Base-by-base conservation (phyloP, 345 rosid species). In the Eucalyptus pauciflora region DNA sequence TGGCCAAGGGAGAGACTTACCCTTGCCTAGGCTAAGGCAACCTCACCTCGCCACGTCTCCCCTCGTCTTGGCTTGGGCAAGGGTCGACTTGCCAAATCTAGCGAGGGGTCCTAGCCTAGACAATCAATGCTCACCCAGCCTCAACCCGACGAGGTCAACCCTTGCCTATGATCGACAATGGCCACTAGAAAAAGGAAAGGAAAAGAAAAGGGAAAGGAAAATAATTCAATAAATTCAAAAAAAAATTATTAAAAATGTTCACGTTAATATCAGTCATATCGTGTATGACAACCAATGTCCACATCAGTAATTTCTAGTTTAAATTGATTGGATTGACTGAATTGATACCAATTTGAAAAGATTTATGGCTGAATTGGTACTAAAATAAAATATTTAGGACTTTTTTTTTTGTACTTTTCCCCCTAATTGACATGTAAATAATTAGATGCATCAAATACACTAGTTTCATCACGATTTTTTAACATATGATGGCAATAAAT, bases 241-340 rank as follows among this genome's bases (percentile, higher is more conserved):
- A 16, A 20, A 18, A 52, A 3, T 49, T 52, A 52, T 52, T 52
- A 1, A 3, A 52, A 7, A 52, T 18, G 25, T 52, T 52, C 0
- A 52, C 0, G 5, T 52, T 52, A 52, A 18, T 1, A 0, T 2
- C 0, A 0, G 10, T 0, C 0, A 0, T 18, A 18, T 52, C 0
- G 5, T 18, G 58, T 52, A 52, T 52, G 58, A 52, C 1, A 52
- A 2, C 10, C 1, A 20, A 18, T 52, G 58, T 20, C 25, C 10
- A 0, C 5, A 52, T 52, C 2, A 20, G 2, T 52, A 52, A 20
- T 20, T 52, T 3, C 58, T 0, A 52, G 0, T 52, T 52, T 52
- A 20, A 52, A 52, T 18, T 52, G 0, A 52, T 18, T 52, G 24
- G 0, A 7, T 52, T 52, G 58, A 52, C 1, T 52, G 4, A 52